These are phyloP conservation scores for Haplosporangium gracile DNA, from an alignment of 192 early-diverging fungal species.

Conservation along the genomic window DNA sequence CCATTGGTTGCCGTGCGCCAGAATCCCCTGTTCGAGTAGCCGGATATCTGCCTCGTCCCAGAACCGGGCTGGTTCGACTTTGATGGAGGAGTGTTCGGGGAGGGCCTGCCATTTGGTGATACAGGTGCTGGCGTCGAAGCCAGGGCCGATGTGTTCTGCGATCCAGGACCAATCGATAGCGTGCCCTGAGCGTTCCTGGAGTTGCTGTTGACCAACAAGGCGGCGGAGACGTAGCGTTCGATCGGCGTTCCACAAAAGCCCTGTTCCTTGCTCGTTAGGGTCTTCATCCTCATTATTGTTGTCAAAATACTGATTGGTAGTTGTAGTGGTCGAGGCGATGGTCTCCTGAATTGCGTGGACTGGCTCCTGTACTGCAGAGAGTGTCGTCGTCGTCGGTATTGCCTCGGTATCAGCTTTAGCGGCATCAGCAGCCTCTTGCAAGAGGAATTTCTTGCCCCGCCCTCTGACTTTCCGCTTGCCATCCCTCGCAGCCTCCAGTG, in stretches of 20 bases:
- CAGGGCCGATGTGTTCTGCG: constrained; percentile 49
- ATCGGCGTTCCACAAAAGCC: constrained; percentile 9
- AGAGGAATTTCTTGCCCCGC: background rate
- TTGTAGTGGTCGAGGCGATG: background rate
- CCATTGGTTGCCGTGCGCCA: constrained; percentile 22
- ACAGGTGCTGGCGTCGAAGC: constrained; percentile 31
- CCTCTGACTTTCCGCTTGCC: background rate
- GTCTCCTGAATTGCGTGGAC: too few relatives aligned
- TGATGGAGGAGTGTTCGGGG: background rate
- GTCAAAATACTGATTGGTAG: background rate
- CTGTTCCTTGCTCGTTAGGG: background rate
- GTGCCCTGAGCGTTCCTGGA: constrained; percentile 9
- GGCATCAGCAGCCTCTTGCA: background rate
- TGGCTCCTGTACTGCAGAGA: too few relatives aligned
- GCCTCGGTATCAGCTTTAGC: background rate
- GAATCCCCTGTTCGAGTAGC: constrained; percentile 12
- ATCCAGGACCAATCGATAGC: constrained; percentile 47
- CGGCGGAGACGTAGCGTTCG: constrained; percentile 13
- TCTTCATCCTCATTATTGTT: background rate
- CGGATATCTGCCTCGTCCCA: constrained; percentile 24
- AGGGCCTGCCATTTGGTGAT: constrained; percentile 32
- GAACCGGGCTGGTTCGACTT: background rate
- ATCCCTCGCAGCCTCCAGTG: background rate
- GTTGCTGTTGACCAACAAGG: constrained; percentile 37
- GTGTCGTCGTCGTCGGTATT: background rate